phyloP scores from a whole-genome alignment of 495 filamentous ascomycete species.

The Penicillium mononematosum region DNA sequence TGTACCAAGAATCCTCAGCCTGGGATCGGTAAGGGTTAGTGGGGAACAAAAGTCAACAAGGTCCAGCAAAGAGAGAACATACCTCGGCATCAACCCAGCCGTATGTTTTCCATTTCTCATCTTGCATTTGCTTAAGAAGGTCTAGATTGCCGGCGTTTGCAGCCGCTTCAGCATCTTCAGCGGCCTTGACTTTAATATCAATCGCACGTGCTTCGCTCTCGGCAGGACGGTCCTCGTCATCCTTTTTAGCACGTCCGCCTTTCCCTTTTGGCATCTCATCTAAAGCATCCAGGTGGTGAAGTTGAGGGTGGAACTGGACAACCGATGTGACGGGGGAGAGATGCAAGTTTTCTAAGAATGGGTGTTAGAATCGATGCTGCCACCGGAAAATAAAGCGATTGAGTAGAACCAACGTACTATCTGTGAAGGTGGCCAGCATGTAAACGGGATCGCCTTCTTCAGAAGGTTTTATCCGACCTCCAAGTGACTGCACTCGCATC shows the following conservation, averaged over 20 bases:
- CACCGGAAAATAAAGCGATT: slow-evolving; percentile 6
- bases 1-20: slow-evolving; percentile 60
- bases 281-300: slow-evolving; percentile 71
- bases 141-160: slow-evolving; percentile 52
- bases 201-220: slow-evolving; percentile 59
- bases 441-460: slow-evolving; percentile 63
- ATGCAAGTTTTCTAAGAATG: slow-evolving; percentile 59
- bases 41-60: slow-evolving; percentile 6
- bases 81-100: slow-evolving; percentile 70
- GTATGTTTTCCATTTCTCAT: slow-evolving; percentile 65
- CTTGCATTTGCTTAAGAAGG: slow-evolving; percentile 58
- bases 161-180: slow-evolving; percentile 53
- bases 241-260: slow-evolving; percentile 40
- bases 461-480: slow-evolving; percentile 61
- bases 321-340: slow-evolving; percentile 66
- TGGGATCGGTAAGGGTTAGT: slow-evolving; percentile 28
- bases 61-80: slow-evolving; percentile 13
- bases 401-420: slow-evolving; percentile 45
- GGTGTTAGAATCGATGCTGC: slow-evolving; percentile 17
- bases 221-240: slow-evolving; percentile 45
- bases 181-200: slow-evolving; percentile 65
- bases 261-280: slow-evolving; percentile 47
- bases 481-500: slow-evolving; percentile 53
- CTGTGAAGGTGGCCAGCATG: slow-evolving; percentile 69
- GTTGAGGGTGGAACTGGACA: slow-evolving; percentile 71